Base-by-base conservation (phyloP, 805 yeast species). In the Ogataea polymorpha region DNA sequence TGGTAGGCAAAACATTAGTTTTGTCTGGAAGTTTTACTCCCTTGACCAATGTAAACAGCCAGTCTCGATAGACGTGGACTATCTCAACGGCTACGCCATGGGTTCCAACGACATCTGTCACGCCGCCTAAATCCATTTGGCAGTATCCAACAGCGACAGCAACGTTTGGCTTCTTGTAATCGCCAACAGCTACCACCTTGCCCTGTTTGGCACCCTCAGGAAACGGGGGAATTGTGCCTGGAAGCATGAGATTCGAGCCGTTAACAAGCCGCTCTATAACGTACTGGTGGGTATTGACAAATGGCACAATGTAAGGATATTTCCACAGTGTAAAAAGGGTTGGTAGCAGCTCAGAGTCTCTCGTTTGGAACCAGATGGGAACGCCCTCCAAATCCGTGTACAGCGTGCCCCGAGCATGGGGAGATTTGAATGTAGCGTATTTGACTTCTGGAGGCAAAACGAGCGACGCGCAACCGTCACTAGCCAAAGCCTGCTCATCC, bases 191-290 rank as follows among this genome's bases (percentile, higher is more conserved):
- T 14, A 89, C 96, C 3, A 86, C 56, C 0, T 71, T 54, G 0
- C 88, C 95, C 33, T 62, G 63, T 3, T 48, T 52, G 5, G 75
- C 67, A 4, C 71, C 50, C 0, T 49, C 32, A 35, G 82, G 86
- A 51, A 84, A 80, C 2, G 82, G 82, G 0, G 79, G 76, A 4
- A 73, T 55, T 5, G 79, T 72, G 0, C 95, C 95, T 3, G 89
- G 85, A 24, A 83, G 67, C 89, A 85, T 84, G 47, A 86, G 62
- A 52, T 85, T 75, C 0, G 98, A 96, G 10, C 97, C 96, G 43
- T 77, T 77, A 23, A 71, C 65, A n/a, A 89, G 63, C 10, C 78
- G 76, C 35, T 75, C 81, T 13, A 91, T 71, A 2, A 91, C 96
- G 50, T 73, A 77, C 10, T 76, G 75, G 56, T 86, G 89, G 0